These are phyloP conservation scores for Colletotrichum truncatum DNA, from an alignment of 2,329 filamentous ascomycete species.

Conservation along the genomic window DNA sequence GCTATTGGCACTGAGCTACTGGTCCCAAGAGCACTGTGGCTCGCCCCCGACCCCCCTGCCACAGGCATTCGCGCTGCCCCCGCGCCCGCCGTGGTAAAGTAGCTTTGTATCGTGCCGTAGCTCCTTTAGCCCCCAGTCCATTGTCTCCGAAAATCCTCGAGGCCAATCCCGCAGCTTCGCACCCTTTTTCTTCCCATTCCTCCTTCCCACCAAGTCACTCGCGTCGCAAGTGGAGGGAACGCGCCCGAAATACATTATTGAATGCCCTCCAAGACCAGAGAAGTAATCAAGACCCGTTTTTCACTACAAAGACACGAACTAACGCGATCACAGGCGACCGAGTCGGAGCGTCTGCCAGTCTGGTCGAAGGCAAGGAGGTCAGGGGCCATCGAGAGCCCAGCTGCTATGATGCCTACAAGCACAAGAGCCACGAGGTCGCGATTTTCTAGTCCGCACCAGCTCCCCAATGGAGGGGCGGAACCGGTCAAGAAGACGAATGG, in stretches of 20 bases:
- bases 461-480: constrained; percentile 34
- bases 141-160: constrained; percentile 36
- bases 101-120: constrained; percentile 14
- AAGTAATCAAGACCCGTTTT: constrained; percentile 28
- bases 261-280: constrained; percentile 33
- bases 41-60: constrained; percentile 6
- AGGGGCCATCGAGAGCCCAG: constrained; percentile 31
- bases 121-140: constrained; percentile 35
- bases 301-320: constrained; percentile 16
- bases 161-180: constrained; percentile 31
- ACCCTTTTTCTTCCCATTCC: constrained; percentile 33
- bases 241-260: constrained; percentile 33
- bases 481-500: constrained; percentile 35
- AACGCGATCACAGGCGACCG: constrained; percentile 19
- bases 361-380: constrained; percentile 28
- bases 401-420: constrained; percentile 50
- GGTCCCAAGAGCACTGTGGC: constrained; percentile 24
- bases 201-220: constrained; percentile 32
- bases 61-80: not conserved
- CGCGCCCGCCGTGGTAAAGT: constrained; percentile 7
- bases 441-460: constrained; percentile 62
- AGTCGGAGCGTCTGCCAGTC: constrained; percentile 24
- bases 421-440: constrained; percentile 64
- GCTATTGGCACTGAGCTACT: constrained; percentile 23
- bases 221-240: constrained; percentile 36